phyloP scores from a whole-genome alignment of 2,329 filamentous ascomycete genomes.

The Sclerotiophoma versabilis region DNA sequence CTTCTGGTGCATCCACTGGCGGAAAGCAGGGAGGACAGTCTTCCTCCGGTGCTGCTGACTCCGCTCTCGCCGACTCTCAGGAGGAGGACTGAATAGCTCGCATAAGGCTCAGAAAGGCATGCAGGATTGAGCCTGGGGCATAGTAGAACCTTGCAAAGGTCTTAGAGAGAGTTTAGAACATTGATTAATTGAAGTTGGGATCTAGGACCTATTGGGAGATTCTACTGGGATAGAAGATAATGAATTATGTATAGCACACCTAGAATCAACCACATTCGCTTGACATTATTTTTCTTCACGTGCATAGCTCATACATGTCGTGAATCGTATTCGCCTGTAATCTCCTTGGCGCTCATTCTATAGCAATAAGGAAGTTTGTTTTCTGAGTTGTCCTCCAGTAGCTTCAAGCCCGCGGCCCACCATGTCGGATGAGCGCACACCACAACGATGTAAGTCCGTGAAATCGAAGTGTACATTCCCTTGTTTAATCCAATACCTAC shows the following conservation, averaged over 20 bases:
- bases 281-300: background rate
- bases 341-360: background rate
- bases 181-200: background rate
- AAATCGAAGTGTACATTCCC: too few relatives aligned
- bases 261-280: background rate
- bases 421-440: too few relatives aligned
- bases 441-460: too few relatives aligned
- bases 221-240: background rate
- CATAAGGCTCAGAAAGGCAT: background rate
- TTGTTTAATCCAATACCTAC: too few relatives aligned
- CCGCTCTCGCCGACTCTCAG: constrained; percentile 22
- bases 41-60: constrained; percentile 15
- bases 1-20: constrained; percentile 1
- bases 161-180: background rate
- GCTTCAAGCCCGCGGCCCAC: too few relatives aligned
- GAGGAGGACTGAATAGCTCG: constrained; percentile 22
- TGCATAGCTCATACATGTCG: too few relatives aligned
- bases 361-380: too few relatives aligned
- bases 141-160: too few relatives aligned
- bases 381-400: too few relatives aligned
- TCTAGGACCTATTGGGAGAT: background rate
- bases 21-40: constrained; percentile 5
- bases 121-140: background rate
- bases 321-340: background rate
- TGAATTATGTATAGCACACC: background rate